A percentile compares a stretch with the other conserved stretches of the same genome.
Conservation (phyloP, 1,284 basidiomycete species). For the Moesziomyces antarcticus region DNA sequence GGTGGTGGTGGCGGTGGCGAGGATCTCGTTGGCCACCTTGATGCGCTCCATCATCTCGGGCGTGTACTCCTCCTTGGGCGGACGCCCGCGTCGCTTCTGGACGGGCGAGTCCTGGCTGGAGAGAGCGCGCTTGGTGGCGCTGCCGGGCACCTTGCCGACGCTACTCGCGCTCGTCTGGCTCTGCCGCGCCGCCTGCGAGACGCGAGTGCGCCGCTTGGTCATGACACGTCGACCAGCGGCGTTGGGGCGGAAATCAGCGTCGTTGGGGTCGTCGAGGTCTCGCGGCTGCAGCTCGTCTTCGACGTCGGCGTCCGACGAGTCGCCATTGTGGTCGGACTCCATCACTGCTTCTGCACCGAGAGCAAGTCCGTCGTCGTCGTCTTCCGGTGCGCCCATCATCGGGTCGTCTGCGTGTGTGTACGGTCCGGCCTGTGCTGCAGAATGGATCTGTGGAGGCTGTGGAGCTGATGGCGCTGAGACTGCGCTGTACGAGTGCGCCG, state of each 20-base stretch:
- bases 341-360: constrained; percentile 32
- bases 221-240: background rate
- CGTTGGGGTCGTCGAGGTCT: constrained; percentile 10
- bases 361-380: constrained; percentile 21
- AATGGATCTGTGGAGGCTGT: too few relatives aligned
- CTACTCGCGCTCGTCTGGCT: constrained; percentile 8
- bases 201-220: constrained; percentile 4
- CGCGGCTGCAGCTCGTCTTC: constrained; percentile 9
- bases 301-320: constrained; percentile 15
- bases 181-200: background rate
- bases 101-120: background rate
- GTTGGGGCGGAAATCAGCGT: constrained; percentile 24
- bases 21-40: constrained; percentile 19
- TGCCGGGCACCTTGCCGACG: constrained; percentile 23
- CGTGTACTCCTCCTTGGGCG: constrained; percentile 14
- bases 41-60: constrained; percentile 20
- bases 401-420: constrained; percentile 3
- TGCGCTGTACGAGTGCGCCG: background rate
- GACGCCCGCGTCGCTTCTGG: constrained; percentile 20
- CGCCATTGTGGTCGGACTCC: constrained; percentile 20
- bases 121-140: background rate
- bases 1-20: constrained; percentile 5
- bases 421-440: background rate
- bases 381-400: background rate
- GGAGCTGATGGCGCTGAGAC: too few relatives aligned